phyloP scores from a whole-genome alignment of 176 grass and related monocot genomes.

The Miscanthus lutarioriparius region DNA sequence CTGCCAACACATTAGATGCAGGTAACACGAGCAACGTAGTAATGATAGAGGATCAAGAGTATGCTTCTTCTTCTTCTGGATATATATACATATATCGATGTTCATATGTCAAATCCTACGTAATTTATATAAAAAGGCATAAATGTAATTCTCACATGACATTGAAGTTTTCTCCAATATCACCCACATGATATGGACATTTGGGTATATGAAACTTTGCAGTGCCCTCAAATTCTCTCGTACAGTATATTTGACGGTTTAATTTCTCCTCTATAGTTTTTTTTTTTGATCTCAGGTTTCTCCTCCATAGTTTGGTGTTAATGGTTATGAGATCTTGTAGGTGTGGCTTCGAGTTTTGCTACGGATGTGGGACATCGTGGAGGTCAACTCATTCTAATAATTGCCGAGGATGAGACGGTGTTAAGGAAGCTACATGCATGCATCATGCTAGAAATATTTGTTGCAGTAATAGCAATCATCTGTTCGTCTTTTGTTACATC shows the following conservation, averaged over 20 bases:
- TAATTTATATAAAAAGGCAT: no score
- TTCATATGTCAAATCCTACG: background rate
- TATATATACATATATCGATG: background rate
- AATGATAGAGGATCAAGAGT: no score
- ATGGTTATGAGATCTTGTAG: constrained; percentile 24
- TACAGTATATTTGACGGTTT: background rate
- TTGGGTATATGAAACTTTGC: background rate
- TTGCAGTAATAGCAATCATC: background rate
- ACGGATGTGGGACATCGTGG: constrained; percentile 38
- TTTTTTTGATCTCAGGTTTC: no score
- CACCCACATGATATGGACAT: background rate
- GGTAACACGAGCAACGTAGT: background rate
- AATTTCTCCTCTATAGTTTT: background rate
- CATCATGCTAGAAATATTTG: background rate
- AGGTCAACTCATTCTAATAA: background rate
- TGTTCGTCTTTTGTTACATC: background rate
- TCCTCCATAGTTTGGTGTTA: background rate
- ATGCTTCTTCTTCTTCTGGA: no score
- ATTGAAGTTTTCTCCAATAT: background rate
- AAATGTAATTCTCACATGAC: background rate
- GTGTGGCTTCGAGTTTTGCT: constrained; percentile 63
- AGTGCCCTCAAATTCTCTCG: background rate
- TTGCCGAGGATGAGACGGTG: background rate
- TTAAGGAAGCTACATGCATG: background rate
- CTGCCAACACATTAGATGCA: constrained; percentile 66